Percentiles rank a stretch among this genome's conserved stretches.
These are phyloP conservation scores for Trametes maxima DNA, from an alignment of 768 basidiomycete species.

Conservation along the genomic window DNA sequence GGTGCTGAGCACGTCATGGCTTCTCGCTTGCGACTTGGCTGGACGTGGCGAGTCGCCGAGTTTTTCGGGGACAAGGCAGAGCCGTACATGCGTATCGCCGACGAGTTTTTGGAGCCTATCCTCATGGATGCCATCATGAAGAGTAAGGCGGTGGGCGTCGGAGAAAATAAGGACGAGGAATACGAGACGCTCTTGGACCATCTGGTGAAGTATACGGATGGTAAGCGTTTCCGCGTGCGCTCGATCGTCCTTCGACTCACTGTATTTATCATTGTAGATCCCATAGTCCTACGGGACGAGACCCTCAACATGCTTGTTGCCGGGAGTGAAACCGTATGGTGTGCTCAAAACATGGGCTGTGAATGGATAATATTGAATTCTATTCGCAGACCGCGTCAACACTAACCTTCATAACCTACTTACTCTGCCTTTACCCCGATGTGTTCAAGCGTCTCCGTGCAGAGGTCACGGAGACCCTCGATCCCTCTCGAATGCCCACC, in stretches of 20 bases:
- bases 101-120: conserved; percentile 43
- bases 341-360: too few relatives aligned
- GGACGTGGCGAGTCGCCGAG: conserved; percentile 45
- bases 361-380: neutral
- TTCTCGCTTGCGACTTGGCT: conserved; percentile 35
- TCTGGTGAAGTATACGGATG: conserved; percentile 41
- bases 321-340: conserved; percentile 37
- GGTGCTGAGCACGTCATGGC: conserved; percentile 36
- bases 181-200: conserved; percentile 45
- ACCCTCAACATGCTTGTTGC: conserved; percentile 39
- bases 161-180: conserved; percentile 25
- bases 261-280: conserved; percentile 25
- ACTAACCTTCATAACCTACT: conserved; percentile 37
- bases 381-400: conserved; percentile 34
- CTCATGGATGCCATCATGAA: conserved; percentile 33
- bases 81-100: conserved; percentile 41
- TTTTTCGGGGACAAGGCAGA: conserved; percentile 36
- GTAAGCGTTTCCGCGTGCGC: conserved; percentile 25
- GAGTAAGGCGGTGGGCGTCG: neutral
- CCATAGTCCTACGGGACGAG: conserved; percentile 35
- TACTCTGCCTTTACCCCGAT: conserved; percentile 35
- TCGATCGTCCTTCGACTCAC: neutral
- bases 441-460: conserved; percentile 34
- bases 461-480: conserved; percentile 37
- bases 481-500: conserved; percentile 31